Percentiles rank a stretch among this genome's conserved stretches.
These are phyloP conservation scores for Lactarius deliciosus DNA, from an alignment of 768 basidiomycete species.

Conservation along the genomic window DNA sequence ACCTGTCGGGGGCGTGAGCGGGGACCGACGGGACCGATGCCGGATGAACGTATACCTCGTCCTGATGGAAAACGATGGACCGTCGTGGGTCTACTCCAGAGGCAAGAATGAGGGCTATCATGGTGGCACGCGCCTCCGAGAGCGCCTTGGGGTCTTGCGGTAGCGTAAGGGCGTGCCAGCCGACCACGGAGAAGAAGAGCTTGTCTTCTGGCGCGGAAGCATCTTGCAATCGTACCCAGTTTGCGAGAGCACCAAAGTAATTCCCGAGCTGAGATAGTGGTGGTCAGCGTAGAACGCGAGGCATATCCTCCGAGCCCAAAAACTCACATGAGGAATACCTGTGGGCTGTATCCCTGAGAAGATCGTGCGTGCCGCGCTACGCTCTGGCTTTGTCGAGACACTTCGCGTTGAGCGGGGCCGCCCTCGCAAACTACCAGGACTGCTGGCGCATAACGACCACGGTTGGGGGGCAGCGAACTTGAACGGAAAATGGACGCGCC, in stretches of 20 bases:
- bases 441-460: neutral
- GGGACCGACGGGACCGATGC: neutral
- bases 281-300: conserved; percentile 1
- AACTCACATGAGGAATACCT: conserved; percentile 79
- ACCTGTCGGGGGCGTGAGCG: conserved; percentile 49
- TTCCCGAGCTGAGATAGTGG: conserved; percentile 72
- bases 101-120: conserved; percentile 81
- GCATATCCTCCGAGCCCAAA: neutral
- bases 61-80: conserved; percentile 82
- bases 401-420: neutral
- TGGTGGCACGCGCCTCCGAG: conserved; percentile 61
- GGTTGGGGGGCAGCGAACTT: neutral
- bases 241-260: conserved; percentile 84
- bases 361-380: conserved; percentile 43
- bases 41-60: conserved; percentile 55
- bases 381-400: conserved; percentile 12
- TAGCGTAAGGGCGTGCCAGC: conserved; percentile 91
- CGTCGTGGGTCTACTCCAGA: conserved; percentile 78
- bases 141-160: conserved; percentile 78
- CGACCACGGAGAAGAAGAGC: conserved; percentile 85
- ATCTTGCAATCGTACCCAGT: conserved; percentile 83
- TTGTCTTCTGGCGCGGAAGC: conserved; percentile 55
- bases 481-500: conserved; percentile 13
- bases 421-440: neutral
- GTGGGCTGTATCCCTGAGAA: conserved; percentile 96